Evolutionary conservation across 2,329 filamentous ascomycete species (phyloP).

Genomic region (Hymenoscyphus salicellus): DNA sequence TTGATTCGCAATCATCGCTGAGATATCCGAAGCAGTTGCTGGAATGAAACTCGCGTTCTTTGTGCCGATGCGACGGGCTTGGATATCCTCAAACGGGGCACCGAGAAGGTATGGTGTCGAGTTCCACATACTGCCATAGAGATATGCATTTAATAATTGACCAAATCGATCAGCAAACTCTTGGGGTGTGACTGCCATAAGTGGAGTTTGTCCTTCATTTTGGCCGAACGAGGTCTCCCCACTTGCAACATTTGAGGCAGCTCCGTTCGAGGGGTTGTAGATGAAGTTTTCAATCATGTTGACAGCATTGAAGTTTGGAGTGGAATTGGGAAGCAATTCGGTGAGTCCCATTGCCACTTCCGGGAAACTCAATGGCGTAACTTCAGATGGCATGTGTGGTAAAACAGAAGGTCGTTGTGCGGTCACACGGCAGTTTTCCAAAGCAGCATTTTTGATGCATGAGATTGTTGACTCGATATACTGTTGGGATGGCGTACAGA

Average conservation of each 20-base stretch:
- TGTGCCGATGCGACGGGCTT: slow-evolving; percentile 15
- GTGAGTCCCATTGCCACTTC: slow-evolving; percentile 23
- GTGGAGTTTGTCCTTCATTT: slow-evolving; percentile 15
- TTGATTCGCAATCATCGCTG: slow-evolving; percentile 25
- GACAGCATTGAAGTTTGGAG: slow-evolving; percentile 15
- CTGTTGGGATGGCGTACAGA: slow-evolving; percentile 22
- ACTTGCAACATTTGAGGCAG: slow-evolving; percentile 14
- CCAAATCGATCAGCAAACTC: slow-evolving; percentile 27
- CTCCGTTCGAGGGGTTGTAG: slow-evolving; percentile 16
- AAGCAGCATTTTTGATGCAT: slow-evolving; percentile 17
- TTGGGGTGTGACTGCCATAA: slow-evolving; percentile 11
- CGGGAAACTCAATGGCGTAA: slow-evolving; percentile 26
- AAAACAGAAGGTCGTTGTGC: slow-evolving; percentile 26
- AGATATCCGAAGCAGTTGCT: slow-evolving; percentile 15
- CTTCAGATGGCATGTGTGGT: slow-evolving; percentile 18
- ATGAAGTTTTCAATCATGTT: slow-evolving; percentile 27
- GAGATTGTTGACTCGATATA: slow-evolving; percentile 25
- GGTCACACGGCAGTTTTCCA: slow-evolving; percentile 22
- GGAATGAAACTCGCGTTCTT: slow-evolving; percentile 21
- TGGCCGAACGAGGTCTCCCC: slow-evolving; percentile 13
- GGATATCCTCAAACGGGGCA: slow-evolving; percentile 19
- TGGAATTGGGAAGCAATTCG: slow-evolving; percentile 21
- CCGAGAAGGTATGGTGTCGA: slow-evolving; percentile 22
- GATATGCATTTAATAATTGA: slow-evolving; percentile 25
- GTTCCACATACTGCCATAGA: slow-evolving; percentile 25